Evolutionary conservation across 768 basidiomycete genomes (phyloP).

Genomic region (Clathrus columnatus): DNA sequence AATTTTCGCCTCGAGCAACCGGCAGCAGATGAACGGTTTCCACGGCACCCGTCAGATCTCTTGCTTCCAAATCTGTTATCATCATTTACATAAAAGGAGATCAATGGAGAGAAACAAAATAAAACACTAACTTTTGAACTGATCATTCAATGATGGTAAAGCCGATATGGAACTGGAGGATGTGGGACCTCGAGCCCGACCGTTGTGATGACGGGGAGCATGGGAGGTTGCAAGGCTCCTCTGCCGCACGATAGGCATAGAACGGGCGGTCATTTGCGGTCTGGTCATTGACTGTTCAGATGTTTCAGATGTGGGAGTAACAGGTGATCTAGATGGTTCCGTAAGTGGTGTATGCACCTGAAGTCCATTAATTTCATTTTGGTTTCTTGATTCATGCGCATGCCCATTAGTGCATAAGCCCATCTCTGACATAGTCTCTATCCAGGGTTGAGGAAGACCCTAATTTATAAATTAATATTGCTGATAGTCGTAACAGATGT

Average conservation of each 20-base stretch:
- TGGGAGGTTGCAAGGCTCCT: background rate
- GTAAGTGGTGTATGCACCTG: background rate
- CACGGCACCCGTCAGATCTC: constrained; percentile 4
- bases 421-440: background rate
- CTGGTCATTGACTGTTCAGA: background rate
- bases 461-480: background rate
- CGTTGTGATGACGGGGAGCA: background rate
- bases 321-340: background rate
- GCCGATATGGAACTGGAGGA: constrained; percentile 5
- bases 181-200: no score
- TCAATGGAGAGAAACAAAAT: background rate
- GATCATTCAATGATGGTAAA: background rate
- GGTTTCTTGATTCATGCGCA: background rate
- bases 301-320: background rate
- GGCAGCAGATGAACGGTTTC: constrained; percentile 1
- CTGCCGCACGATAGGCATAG: background rate
- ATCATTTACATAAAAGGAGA: no score
- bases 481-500: background rate
- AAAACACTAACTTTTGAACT: background rate
- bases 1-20: background rate
- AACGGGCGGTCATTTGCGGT: background rate
- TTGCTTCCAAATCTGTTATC: constrained; percentile 4
- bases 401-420: background rate
- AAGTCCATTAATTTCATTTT: no score
- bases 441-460: constrained; percentile 8